Evolutionary conservation across 2,329 filamentous ascomycete genomes (phyloP).

Genomic region (Penicillium sp.): DNA sequence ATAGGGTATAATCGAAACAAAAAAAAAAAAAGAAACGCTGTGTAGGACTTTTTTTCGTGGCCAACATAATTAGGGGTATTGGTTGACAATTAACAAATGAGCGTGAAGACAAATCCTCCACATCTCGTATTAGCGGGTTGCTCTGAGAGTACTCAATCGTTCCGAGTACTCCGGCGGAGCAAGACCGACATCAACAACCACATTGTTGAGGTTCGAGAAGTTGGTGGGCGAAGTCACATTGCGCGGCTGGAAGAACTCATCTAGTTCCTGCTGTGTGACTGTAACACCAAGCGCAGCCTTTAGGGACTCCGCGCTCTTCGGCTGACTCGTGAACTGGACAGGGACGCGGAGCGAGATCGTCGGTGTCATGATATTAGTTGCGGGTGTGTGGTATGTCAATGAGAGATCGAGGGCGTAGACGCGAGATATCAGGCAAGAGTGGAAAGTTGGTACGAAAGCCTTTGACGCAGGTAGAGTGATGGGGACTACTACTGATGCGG

Average conservation of each 20-base stretch:
- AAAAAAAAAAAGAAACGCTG: background rate
- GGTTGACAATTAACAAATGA: background rate
- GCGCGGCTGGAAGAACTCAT: slow-evolving; percentile 31
- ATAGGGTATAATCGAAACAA: slow-evolving; percentile 1
- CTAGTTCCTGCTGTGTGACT: slow-evolving; percentile 27
- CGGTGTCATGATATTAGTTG: slow-evolving; percentile 41
- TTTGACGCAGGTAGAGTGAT: slow-evolving; percentile 61
- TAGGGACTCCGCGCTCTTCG: slow-evolving; percentile 8
- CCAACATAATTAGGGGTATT: slow-evolving; percentile 4
- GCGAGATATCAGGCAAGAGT: slow-evolving; percentile 65
- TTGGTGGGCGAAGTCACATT: slow-evolving; percentile 19
- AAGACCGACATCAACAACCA: slow-evolving; percentile 12
- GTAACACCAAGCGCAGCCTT: slow-evolving; percentile 13
- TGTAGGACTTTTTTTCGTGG: background rate
- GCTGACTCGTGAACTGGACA: slow-evolving; percentile 40
- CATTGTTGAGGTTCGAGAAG: background rate
- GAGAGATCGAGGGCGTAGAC: slow-evolving; percentile 61
- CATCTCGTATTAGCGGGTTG: background rate
- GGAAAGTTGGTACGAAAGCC: slow-evolving; percentile 66
- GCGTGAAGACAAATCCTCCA: background rate
- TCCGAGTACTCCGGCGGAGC: slow-evolving; percentile 21
- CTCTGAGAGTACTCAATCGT: background rate
- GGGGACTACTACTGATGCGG: slow-evolving; percentile 61
- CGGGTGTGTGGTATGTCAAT: slow-evolving; percentile 54
- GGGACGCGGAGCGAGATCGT: slow-evolving; percentile 44